Conservation (phyloP, 2,329 filamentous ascomycete species). For the Aciculosporium take region DNA sequence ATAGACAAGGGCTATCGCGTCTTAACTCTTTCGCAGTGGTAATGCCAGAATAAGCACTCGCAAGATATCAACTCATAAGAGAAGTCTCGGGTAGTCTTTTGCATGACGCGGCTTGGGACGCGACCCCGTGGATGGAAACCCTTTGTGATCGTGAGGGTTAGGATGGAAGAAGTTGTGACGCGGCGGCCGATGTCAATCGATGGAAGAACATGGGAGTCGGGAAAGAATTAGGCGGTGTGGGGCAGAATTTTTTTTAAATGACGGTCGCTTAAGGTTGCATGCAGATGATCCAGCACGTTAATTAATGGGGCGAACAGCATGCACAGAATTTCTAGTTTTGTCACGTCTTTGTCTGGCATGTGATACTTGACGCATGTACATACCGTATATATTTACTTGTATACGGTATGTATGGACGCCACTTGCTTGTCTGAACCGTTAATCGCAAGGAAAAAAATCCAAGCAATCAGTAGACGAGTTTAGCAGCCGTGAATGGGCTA, state of each 20-base stretch:
- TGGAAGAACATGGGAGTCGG: neutral
- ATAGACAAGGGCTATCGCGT: neutral
- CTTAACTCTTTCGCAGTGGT: neutral
- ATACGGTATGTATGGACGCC: too few species aligned
- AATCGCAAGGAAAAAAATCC: too few species aligned
- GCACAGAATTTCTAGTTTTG: too few species aligned
- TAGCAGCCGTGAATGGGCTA: neutral
- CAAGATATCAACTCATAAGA: neutral
- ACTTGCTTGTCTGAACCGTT: too few species aligned
- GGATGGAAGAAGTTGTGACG: too few species aligned
- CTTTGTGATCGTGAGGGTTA: neutral
- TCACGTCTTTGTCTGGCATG: too few species aligned
- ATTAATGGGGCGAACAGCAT: neutral
- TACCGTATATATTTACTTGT: too few species aligned
- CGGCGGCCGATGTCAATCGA: neutral
- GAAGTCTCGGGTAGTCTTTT: neutral
- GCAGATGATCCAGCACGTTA: neutral
- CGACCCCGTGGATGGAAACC: neutral
- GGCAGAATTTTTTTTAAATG: constrained; percentile 11
- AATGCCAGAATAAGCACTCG: neutral
- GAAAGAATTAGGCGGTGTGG: constrained; percentile 18
- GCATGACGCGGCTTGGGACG: neutral
- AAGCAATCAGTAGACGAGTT: neutral
- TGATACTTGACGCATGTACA: too few species aligned
- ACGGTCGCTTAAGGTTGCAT: too few species aligned